These are phyloP conservation scores for Rhodotorula graminis DNA, from an alignment of 768 basidiomycete species.

Conservation along the genomic window DNA sequence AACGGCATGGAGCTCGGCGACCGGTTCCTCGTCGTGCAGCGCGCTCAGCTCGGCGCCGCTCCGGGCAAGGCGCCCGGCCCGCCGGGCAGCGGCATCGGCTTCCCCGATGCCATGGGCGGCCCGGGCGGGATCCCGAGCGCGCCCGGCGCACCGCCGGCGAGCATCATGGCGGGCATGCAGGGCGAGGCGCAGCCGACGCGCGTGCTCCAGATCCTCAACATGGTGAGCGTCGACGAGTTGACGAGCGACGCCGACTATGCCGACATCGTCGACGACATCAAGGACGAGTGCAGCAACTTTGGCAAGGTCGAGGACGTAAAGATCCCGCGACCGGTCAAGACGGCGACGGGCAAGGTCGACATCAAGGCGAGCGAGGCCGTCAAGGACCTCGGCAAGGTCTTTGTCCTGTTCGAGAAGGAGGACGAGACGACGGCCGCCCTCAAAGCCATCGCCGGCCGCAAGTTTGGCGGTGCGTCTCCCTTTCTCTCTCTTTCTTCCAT, in stretches of 20 bases:
- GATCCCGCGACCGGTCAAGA: slow-evolving; percentile 82
- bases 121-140: not conserved
- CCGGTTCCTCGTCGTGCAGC: slow-evolving; percentile 88
- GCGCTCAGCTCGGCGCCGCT: slow-evolving; percentile 74
- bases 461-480: slow-evolving; percentile 33
- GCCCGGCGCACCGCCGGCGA: slow-evolving; percentile 10
- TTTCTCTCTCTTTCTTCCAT: not conserved
- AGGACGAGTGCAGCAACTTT: slow-evolving; percentile 73
- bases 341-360: slow-evolving; percentile 71
- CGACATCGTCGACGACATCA: slow-evolving; percentile 90
- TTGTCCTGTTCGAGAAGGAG: slow-evolving; percentile 73
- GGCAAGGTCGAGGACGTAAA: slow-evolving; percentile 77
- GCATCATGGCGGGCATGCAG: slow-evolving; percentile 43
- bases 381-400: slow-evolving; percentile 89
- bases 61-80: slow-evolving; percentile 25
- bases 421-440: slow-evolving; percentile 66
- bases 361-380: slow-evolving; percentile 56
- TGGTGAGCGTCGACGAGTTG: slow-evolving; percentile 93
- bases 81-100: slow-evolving; percentile 57
- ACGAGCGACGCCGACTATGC: slow-evolving; percentile 84
- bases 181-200: slow-evolving; percentile 51
- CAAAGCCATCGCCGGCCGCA: slow-evolving; percentile 72
- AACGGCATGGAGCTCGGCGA: slow-evolving; percentile 98
- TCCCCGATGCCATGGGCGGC: not conserved
- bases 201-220: slow-evolving; percentile 95